Base-by-base conservation (phyloP, 2,329 filamentous ascomycete genomes). In the Cordyceps fumosorosea region DNA sequence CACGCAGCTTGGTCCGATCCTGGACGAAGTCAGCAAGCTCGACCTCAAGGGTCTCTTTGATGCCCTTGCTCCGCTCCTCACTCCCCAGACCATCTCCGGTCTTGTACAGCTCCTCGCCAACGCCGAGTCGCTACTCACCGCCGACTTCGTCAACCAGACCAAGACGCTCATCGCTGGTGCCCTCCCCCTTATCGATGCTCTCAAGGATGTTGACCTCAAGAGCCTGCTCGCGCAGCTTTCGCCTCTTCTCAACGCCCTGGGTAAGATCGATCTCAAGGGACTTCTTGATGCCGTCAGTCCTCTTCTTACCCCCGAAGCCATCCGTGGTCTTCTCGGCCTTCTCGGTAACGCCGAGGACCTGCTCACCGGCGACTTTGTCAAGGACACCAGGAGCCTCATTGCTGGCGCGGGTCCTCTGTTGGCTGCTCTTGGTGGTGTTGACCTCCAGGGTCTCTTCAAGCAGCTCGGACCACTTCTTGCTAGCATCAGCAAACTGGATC, bases 311-410 rank as follows among this genome's bases (percentile, higher is more conserved):
- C 69, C 74, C 1, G 52, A 69, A 14, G 72, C 70, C 0, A 65
- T 77, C 8, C 66, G 71, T 60, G 75, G 74, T 5, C 63, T 78
- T 5, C 64, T 76, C 2, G 73, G 74, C 3, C 68, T 76, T 0
- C 67, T 76, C 1, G 69, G 65, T 22, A 77, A 77, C 48, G 76
- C 75, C 0, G 74, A 76, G 60, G 67, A 71, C n/a, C 68, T 77
- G 1, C 70, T 77, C 29, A 77, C 71, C 0, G 60, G 62, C 52
- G 70, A 71, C 14, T 77, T 78, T 53, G 76, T 78, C 66, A 76
- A 77, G 56, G 70, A 77, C 52, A 78, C 75, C 0, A 73, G 76
- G 10, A 74, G 71, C 0, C 71, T 77, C 22, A 71, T 77, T 20
- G 68, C 68, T 7, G 75, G 72, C 2, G 76, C 75, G 0, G 73